Evolutionary conservation across 2,329 filamentous ascomycete species (phyloP).

Genomic region (Aspergillus glaucus): DNA sequence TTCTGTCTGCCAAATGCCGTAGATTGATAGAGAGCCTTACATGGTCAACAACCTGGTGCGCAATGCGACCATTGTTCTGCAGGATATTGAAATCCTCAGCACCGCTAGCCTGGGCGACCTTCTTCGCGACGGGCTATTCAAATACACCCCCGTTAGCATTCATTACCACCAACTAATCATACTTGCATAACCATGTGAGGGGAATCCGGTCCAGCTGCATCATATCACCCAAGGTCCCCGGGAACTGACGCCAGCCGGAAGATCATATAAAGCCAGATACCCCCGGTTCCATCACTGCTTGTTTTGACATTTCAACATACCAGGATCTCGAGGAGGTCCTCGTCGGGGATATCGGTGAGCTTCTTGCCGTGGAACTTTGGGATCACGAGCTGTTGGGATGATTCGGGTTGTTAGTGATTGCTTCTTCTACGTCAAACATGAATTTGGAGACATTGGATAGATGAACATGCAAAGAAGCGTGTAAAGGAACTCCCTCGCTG

Average conservation of each 20-base stretch:
- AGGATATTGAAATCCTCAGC: conserved; percentile 83
- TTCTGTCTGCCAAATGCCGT: background rate
- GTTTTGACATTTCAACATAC: conserved; percentile 39
- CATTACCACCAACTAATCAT: background rate
- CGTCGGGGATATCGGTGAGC: conserved; percentile 86
- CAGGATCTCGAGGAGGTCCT: conserved; percentile 74
- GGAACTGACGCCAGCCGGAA: conserved; percentile 4
- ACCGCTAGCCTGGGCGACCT: conserved; percentile 69
- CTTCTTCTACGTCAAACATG: background rate
- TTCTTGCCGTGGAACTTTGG: conserved; percentile 93
- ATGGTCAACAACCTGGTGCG: conserved; percentile 89
- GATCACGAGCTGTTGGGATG: conserved; percentile 69
- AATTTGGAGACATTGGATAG: background rate
- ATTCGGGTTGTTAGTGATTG: conserved; percentile 6
- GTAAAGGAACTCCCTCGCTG: too few species aligned
- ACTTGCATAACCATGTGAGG: background rate
- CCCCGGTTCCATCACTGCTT: background rate
- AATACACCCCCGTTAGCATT: background rate
- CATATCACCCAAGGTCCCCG: conserved; percentile 20
- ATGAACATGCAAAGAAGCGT: background rate
- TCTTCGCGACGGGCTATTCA: conserved; percentile 70
- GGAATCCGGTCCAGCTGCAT: background rate
- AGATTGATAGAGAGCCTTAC: conserved; percentile 48
- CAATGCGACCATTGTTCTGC: conserved; percentile 89
- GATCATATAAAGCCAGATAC: background rate